Evolutionary conservation across 441 rosid genomes (phyloP).

Genomic region (Rhodomyrtus psidioides): DNA sequence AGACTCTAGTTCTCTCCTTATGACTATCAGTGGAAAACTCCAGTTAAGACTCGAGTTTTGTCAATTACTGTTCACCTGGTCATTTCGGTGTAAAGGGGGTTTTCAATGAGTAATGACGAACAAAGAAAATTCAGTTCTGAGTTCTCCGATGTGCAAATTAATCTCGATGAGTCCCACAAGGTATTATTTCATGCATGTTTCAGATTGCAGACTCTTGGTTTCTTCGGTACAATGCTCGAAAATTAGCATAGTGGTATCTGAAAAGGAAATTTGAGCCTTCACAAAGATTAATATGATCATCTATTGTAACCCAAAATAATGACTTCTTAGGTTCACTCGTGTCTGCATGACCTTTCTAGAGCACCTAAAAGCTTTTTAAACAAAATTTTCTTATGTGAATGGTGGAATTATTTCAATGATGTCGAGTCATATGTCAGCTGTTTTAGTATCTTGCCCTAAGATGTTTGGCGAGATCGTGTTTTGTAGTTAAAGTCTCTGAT

Average conservation of each 20-base stretch:
- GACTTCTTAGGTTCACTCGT: neutral
- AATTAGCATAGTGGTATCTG: neutral
- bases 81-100: neutral
- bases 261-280: neutral
- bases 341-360: neutral
- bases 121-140: neutral
- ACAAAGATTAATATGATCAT: neutral
- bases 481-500: neutral
- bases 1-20: neutral
- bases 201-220: neutral
- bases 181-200: neutral
- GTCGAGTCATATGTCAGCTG: neutral
- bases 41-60: neutral
- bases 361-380: neutral
- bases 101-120: neutral
- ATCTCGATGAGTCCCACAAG: neutral
- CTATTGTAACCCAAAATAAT: neutral
- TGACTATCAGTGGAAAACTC: neutral
- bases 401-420: neutral
- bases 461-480: neutral
- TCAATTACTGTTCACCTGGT: neutral
- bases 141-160: neutral
- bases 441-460: neutral
- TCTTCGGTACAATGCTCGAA: neutral
- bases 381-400: neutral